A percentile compares a stretch with the other conserved stretches of the same genome.
These are phyloP conservation scores for Nemania bipapillata DNA, from an alignment of 2,329 filamentous ascomycete species.

Conservation along the genomic window DNA sequence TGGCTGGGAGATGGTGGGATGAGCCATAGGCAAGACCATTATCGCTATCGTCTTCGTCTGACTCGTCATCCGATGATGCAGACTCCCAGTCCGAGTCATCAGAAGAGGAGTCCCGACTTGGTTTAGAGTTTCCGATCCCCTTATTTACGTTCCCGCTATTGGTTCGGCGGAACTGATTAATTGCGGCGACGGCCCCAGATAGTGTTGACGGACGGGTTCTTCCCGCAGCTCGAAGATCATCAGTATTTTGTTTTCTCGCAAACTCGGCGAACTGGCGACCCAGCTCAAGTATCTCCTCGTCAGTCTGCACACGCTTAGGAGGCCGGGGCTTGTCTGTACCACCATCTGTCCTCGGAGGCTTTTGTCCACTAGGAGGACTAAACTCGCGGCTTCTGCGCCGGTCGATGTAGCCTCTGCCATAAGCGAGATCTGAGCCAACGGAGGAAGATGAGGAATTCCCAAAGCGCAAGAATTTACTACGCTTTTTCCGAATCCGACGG, in stretches of 20 bases:
- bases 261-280: slow-evolving; percentile 66
- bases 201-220: slow-evolving; percentile 54
- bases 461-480: slow-evolving; percentile 65
- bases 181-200: slow-evolving; percentile 55
- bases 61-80: slow-evolving; percentile 61
- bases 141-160: slow-evolving; percentile 52
- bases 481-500: slow-evolving; percentile 57
- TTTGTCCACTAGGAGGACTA: slow-evolving; percentile 44
- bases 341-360: slow-evolving; percentile 33
- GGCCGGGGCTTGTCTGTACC: slow-evolving; percentile 41
- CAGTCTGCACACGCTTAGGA: slow-evolving; percentile 57
- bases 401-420: slow-evolving; percentile 69
- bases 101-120: slow-evolving; percentile 52
- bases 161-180: slow-evolving; percentile 57
- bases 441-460: slow-evolving; percentile 74
- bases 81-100: slow-evolving; percentile 68
- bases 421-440: slow-evolving; percentile 74
- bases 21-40: slow-evolving; percentile 59
- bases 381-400: slow-evolving; percentile 51
- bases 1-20: slow-evolving; percentile 42
- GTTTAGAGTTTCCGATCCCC: slow-evolving; percentile 57
- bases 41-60: slow-evolving; percentile 56
- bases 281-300: slow-evolving; percentile 68
- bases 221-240: slow-evolving; percentile 60
- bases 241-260: slow-evolving; percentile 62